Percentiles rank a stretch among this genome's conserved stretches.
Evolutionary conservation across 495 filamentous ascomycete species (phyloP).

Genomic region (Penicillium longicatenatum): DNA sequence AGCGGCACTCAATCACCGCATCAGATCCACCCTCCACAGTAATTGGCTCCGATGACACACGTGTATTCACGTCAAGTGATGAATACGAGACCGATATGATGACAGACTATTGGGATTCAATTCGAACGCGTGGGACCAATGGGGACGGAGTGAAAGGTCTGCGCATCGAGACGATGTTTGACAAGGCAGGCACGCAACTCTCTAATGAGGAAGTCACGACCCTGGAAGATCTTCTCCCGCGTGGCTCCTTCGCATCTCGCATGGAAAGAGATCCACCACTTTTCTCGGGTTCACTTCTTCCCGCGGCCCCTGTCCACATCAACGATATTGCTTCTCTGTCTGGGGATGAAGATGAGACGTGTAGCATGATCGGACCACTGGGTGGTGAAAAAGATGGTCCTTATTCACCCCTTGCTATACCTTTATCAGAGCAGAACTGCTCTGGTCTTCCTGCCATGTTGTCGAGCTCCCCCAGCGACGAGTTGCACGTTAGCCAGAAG

Average conservation of each 20-base stretch:
- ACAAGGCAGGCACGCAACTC: constrained; percentile 65
- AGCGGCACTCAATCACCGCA: constrained; percentile 49
- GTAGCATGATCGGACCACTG: constrained; percentile 37
- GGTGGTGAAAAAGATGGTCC: constrained; percentile 28
- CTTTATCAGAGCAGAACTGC: constrained; percentile 5
- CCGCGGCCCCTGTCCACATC: constrained; percentile 38
- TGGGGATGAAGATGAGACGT: constrained; percentile 34
- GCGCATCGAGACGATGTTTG: constrained; percentile 85
- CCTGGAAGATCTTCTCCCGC: constrained; percentile 52
- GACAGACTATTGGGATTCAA: constrained; percentile 92
- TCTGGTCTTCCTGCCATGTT: constrained; percentile 1
- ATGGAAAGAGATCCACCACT: constrained; percentile 32
- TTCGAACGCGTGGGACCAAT: constrained; percentile 77
- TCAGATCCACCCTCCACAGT: constrained; percentile 81
- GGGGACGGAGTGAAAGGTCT: constrained; percentile 55
- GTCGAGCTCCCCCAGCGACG: constrained; percentile 15
- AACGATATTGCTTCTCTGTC: constrained; percentile 22
- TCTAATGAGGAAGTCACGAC: constrained; percentile 59
- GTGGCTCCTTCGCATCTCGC: constrained; percentile 42
- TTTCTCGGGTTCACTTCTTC: constrained; percentile 51
- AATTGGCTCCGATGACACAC: constrained; percentile 81
- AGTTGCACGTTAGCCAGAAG: constrained; percentile 26
- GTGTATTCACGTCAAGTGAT: constrained; percentile 72
- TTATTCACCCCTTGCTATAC: constrained; percentile 2
- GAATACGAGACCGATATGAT: constrained; percentile 85